Percentiles rank a stretch among this genome's conserved stretches.
phyloP scores from a whole-genome alignment of 192 early-diverging fungal genomes.

The Mortierella hygrophila region DNA sequence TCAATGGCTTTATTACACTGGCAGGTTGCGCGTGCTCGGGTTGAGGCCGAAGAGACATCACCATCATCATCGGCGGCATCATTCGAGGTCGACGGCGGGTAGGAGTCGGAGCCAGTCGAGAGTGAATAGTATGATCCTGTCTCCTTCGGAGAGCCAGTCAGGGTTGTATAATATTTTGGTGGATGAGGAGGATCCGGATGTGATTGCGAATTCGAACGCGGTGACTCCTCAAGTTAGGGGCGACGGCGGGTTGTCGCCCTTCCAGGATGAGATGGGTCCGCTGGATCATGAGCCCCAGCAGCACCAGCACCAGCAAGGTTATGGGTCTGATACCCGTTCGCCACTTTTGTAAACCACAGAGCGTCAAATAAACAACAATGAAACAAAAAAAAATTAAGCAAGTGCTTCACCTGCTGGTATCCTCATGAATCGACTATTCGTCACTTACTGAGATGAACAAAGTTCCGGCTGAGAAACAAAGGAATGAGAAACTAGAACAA shows the following conservation, averaged over 20 bases:
- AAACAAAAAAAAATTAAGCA: not conserved
- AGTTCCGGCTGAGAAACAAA: no score
- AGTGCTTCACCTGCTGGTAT: no score
- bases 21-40: constrained; percentile 20
- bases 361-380: not conserved
- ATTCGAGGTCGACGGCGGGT: not conserved
- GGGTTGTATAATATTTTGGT: constrained; percentile 38
- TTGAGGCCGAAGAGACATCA: not conserved
- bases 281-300: not conserved
- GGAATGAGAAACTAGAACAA: no score
- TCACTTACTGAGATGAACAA: no score
- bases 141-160: constrained; percentile 38
- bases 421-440: no score
- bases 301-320: not conserved
- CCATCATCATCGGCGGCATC: constrained; percentile 29
- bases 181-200: constrained; percentile 32
- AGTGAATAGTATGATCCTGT: constrained; percentile 41
- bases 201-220: not conserved
- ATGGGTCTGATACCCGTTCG: not conserved
- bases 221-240: not conserved
- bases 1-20: constrained; percentile 62
- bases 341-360: not conserved
- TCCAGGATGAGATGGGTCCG: not conserved
- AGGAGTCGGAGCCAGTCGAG: constrained; percentile 29
- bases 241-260: not conserved